Evolutionary conservation across 768 basidiomycete species (phyloP).

Genomic region (Leucosporidium scottii): DNA sequence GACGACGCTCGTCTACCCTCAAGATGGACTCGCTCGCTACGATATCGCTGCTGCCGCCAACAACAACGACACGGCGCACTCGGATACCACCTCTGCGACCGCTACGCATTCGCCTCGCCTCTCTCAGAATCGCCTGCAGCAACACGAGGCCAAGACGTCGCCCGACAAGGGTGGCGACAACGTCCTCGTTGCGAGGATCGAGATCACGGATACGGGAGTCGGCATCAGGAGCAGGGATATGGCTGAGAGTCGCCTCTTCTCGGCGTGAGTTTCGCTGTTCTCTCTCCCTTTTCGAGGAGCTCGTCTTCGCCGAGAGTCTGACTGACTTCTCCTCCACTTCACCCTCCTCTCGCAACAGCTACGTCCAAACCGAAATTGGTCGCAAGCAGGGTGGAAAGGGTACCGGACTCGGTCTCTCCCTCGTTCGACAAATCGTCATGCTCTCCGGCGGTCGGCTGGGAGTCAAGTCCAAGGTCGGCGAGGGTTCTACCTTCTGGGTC

Average conservation of each 20-base stretch:
- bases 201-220: slow-evolving; percentile 47
- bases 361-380: slow-evolving; percentile 47
- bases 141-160: slow-evolving; percentile 20
- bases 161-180: slow-evolving; percentile 6
- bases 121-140: slow-evolving; percentile 11
- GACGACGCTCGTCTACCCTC: slow-evolving; percentile 38
- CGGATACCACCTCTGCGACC: background rate
- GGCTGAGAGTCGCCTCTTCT: slow-evolving; percentile 40
- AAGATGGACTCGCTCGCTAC: background rate
- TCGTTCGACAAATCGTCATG: slow-evolving; percentile 47
- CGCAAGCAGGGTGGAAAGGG: slow-evolving; percentile 48
- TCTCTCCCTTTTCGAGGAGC: too few relatives aligned
- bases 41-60: background rate
- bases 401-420: slow-evolving; percentile 46
- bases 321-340: too few relatives aligned
- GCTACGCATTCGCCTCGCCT: slow-evolving; percentile 7
- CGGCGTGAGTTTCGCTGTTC: slow-evolving; percentile 41
- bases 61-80: background rate
- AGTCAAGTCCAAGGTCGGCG: slow-evolving; percentile 38
- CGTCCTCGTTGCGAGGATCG: slow-evolving; percentile 45
- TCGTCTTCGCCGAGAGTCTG: too few relatives aligned
- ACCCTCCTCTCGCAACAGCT: slow-evolving; percentile 12
- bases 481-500: slow-evolving; percentile 24
- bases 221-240: slow-evolving; percentile 44
- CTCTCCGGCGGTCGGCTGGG: slow-evolving; percentile 46